phyloP scores from a whole-genome alignment of 129 eudicot species.

The Ambrosia artemisiifolia region DNA sequence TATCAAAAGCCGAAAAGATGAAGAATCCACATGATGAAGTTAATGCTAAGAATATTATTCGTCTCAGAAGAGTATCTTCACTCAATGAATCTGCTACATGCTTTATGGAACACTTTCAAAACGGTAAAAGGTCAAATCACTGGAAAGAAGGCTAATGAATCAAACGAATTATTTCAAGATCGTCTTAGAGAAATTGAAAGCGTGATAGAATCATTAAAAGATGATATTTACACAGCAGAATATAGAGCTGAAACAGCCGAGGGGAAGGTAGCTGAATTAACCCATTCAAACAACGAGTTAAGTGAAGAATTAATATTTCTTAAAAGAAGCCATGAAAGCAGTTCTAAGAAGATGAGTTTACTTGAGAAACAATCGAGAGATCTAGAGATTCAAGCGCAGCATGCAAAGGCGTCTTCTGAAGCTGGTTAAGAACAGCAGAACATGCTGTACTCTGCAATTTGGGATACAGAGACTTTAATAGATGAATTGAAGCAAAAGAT shows the following conservation, averaged over 20 bases:
- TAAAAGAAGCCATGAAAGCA: conserved; percentile 63
- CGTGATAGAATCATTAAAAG: conserved; percentile 58
- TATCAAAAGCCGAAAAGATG: too few species aligned
- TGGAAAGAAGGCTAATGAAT: conserved; percentile 44
- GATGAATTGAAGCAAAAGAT: conserved; percentile 92
- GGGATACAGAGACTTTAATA: conserved; percentile 98
- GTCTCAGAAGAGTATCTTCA: too few species aligned
- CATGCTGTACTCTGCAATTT: conserved; percentile 84
- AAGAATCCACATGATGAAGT: too few species aligned
- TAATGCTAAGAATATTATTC: too few species aligned
- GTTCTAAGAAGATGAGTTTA: conserved; percentile 56
- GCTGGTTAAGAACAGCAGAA: conserved; percentile 90
- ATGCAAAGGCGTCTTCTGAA: conserved; percentile 76
- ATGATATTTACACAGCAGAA: conserved; percentile 52
- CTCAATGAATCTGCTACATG: too few species aligned
- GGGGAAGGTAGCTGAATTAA: conserved; percentile 48
- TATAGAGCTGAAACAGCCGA: conserved; percentile 62
- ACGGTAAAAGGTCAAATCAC: conserved; percentile 41
- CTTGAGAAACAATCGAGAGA: conserved; percentile 82
- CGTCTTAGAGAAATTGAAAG: conserved; percentile 51
- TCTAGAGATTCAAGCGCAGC: too few species aligned
- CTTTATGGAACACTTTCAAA: too few species aligned
- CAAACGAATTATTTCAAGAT: conserved; percentile 41
- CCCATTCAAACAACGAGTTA: conserved; percentile 74
- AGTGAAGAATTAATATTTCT: conserved; percentile 71